These are phyloP conservation scores for Talaromyces sp. DNA, from an alignment of 2,329 filamentous ascomycete species.

Conservation along the genomic window DNA sequence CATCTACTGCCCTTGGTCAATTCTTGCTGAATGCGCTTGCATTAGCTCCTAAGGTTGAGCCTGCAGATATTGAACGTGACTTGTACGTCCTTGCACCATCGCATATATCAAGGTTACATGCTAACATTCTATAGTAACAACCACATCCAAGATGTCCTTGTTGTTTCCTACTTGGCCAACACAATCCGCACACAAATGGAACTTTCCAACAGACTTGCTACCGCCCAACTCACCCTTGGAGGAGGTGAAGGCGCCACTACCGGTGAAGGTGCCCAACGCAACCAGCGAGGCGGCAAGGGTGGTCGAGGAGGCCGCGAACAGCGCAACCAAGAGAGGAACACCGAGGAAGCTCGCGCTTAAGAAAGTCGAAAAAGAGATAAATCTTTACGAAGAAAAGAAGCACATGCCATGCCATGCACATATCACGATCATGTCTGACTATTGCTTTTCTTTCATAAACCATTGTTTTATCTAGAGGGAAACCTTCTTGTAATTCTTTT, in stretches of 20 bases:
- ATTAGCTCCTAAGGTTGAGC: conserved; percentile 90
- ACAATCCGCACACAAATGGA: conserved; percentile 99
- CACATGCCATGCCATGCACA: conserved; percentile 12
- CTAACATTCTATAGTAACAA: conserved; percentile 66
- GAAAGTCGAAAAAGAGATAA: conserved; percentile 18
- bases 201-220: conserved; percentile 89
- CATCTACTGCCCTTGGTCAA: conserved; percentile 88
- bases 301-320: conserved; percentile 32
- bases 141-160: conserved; percentile 97
- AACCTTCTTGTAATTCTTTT: conserved; percentile 22
- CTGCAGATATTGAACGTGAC: conserved; percentile 86
- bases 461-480: conserved; percentile 7
- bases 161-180: conserved; percentile 97
- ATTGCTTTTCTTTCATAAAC: conserved; percentile 18
- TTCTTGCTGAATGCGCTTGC: conserved; percentile 92
- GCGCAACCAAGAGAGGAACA: conserved; percentile 36
- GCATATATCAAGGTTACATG: neutral
- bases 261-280: conserved; percentile 30
- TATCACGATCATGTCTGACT: conserved; percentile 25
- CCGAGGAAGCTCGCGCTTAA: conserved; percentile 39
- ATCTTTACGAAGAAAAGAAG: conserved; percentile 1
- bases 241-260: conserved; percentile 39
- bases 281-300: conserved; percentile 43
- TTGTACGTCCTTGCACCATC: conserved; percentile 56
- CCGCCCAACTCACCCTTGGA: conserved; percentile 62